Evolutionary conservation across 2,329 filamentous ascomycete genomes (phyloP).

Genomic region (Monosporascus cannonballus): DNA sequence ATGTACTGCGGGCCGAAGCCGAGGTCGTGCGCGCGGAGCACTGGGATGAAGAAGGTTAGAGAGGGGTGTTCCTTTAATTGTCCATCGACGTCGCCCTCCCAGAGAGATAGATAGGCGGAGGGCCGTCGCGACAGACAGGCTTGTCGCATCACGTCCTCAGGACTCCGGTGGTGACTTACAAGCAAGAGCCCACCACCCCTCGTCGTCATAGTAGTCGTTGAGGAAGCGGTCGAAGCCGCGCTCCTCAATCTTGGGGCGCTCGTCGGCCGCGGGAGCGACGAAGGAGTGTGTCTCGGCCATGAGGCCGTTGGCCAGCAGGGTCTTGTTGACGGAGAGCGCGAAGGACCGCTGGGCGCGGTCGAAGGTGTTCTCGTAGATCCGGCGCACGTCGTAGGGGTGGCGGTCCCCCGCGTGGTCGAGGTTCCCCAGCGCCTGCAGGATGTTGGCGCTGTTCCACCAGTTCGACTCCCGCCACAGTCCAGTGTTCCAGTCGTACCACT

Average conservation of each 20-base stretch:
- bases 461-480: conserved; percentile 59
- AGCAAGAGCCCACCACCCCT: conserved; percentile 58
- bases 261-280: conserved; percentile 11
- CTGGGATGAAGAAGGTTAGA: conserved; percentile 42
- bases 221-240: conserved; percentile 34
- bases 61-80: conserved; percentile 38
- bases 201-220: conserved; percentile 53
- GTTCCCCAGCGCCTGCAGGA: conserved; percentile 56
- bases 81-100: not conserved
- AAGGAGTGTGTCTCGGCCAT: conserved; percentile 33
- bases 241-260: conserved; percentile 22
- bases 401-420: conserved; percentile 32
- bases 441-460: conserved; percentile 74
- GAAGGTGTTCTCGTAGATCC: conserved; percentile 40
- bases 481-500: conserved; percentile 53
- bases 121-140: too few species aligned
- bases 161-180: conserved; percentile 47
- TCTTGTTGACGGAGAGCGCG: conserved; percentile 31
- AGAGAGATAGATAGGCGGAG: too few species aligned
- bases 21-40: conserved; percentile 34
- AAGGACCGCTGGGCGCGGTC: conserved; percentile 35
- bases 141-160: conserved; percentile 43
- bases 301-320: conserved; percentile 28
- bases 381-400: conserved; percentile 32
- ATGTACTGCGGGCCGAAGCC: conserved; percentile 37